These are phyloP conservation scores for Diaporthe australafricana DNA, from an alignment of 2,329 filamentous ascomycete species.

Conservation along the genomic window DNA sequence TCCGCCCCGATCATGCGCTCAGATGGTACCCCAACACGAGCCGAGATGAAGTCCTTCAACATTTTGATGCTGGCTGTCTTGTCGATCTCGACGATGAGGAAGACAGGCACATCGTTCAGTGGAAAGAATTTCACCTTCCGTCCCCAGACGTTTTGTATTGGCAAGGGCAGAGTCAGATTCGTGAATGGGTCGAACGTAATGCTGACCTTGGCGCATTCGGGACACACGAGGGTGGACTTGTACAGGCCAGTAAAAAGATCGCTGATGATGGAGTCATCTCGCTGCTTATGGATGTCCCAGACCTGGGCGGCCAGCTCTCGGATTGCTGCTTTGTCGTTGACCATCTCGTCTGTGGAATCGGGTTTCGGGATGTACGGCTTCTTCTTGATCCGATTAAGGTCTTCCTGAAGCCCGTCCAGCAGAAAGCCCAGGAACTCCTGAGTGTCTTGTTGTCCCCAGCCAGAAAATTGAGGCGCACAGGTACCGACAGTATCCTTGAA, in stretches of 20 bases:
- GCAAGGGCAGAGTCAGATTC: constrained; percentile 90
- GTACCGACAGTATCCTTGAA: constrained; percentile 88
- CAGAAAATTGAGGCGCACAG: constrained; percentile 87
- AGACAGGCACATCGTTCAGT: constrained; percentile 75
- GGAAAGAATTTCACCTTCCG: constrained; percentile 83
- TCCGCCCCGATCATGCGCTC: constrained; percentile 83
- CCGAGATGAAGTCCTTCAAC: constrained; percentile 78
- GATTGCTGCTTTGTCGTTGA: constrained; percentile 83
- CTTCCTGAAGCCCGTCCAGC: constrained; percentile 93
- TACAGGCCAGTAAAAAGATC: constrained; percentile 98
- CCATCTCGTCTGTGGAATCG: constrained; percentile 96
- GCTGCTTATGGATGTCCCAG: constrained; percentile 90
- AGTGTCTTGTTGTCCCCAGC: constrained; percentile 96
- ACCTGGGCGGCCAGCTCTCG: constrained; percentile 87
- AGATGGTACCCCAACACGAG: constrained; percentile 71
- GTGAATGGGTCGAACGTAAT: constrained; percentile 99
- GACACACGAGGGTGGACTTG: constrained; percentile 96
- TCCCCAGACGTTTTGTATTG: constrained; percentile 85
- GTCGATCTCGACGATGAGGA: constrained; percentile 82
- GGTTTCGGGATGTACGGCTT: constrained; percentile 99
- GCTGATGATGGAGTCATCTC: constrained; percentile 94
- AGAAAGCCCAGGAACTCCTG: constrained; percentile 97
- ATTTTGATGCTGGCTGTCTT: constrained; percentile 77
- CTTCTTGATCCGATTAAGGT: constrained; percentile 91
- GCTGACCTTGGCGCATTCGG: constrained; percentile 91